phyloP scores from a whole-genome alignment of 2,329 filamentous ascomycete species.

The Paracamarosporium sp. region DNA sequence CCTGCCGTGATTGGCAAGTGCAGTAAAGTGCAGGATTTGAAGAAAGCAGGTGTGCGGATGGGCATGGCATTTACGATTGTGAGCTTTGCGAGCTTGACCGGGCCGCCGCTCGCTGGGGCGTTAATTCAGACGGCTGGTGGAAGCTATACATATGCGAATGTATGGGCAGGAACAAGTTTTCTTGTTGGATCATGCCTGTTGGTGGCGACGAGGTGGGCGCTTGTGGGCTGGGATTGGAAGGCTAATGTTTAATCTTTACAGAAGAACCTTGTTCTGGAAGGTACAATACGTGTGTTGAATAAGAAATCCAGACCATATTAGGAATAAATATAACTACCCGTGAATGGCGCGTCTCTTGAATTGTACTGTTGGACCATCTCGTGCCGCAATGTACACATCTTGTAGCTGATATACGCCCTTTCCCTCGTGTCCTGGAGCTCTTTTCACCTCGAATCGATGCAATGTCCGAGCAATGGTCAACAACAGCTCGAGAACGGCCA shows the following conservation, averaged over 20 bases:
- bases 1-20: constrained; percentile 31
- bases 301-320: too few species aligned
- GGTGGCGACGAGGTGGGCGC: constrained; percentile 31
- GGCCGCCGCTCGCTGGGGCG: constrained; percentile 44
- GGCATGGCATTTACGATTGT: constrained; percentile 47
- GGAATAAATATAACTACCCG: too few species aligned
- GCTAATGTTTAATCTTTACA: constrained; percentile 25
- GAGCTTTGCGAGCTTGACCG: constrained; percentile 43
- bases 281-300: too few species aligned
- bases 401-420: not conserved
- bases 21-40: constrained; percentile 43
- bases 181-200: constrained; percentile 34
- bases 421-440: not conserved
- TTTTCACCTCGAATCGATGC: not conserved
- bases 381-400: not conserved
- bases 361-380: not conserved
- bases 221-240: constrained; percentile 38
- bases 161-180: constrained; percentile 40
- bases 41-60: constrained; percentile 42
- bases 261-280: too few species aligned
- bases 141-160: constrained; percentile 45
- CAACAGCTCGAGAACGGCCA: constrained; percentile 6
- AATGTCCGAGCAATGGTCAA: constrained; percentile 51
- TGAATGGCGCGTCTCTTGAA: too few species aligned
- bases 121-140: constrained; percentile 37